Evolutionary conservation across 345 rosid genomes (phyloP).

Genomic region (Fremontodendron californicum): DNA sequence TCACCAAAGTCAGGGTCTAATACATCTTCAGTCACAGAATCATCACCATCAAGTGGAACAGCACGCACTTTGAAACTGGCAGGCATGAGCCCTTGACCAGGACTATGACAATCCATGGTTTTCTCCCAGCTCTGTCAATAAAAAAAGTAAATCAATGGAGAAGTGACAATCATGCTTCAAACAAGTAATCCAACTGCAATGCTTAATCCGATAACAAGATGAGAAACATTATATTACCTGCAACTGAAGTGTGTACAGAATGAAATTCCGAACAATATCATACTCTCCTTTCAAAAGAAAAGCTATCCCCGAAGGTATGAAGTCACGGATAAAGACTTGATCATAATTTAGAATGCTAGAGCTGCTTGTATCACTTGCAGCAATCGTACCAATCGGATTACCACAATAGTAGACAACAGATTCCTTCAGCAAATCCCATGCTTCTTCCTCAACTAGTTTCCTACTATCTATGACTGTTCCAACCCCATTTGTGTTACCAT

Average conservation of each 20-base stretch:
- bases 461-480: conserved; percentile 18
- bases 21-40: conserved; percentile 71
- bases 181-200: neutral
- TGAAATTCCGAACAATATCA: conserved; percentile 78
- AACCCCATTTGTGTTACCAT: conserved; percentile 27
- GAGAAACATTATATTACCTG: conserved; percentile 46
- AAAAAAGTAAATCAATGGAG: conserved; percentile 4
- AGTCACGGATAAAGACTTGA: conserved; percentile 91
- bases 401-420: conserved; percentile 79
- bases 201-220: neutral
- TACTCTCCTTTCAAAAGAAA: conserved; percentile 90
- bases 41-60: conserved; percentile 74
- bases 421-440: conserved; percentile 65
- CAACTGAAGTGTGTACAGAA: conserved; percentile 86
- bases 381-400: conserved; percentile 79
- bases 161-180: neutral
- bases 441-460: conserved; percentile 73
- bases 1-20: conserved; percentile 94
- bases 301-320: conserved; percentile 86
- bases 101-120: conserved; percentile 92
- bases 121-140: conserved; percentile 86
- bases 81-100: conserved; percentile 96
- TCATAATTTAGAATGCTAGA: conserved; percentile 70
- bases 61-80: conserved; percentile 87
- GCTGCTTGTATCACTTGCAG: conserved; percentile 81